phyloP scores from a whole-genome alignment of 2,329 filamentous ascomycete species.

The Pseudopithomyces chartarum region DNA sequence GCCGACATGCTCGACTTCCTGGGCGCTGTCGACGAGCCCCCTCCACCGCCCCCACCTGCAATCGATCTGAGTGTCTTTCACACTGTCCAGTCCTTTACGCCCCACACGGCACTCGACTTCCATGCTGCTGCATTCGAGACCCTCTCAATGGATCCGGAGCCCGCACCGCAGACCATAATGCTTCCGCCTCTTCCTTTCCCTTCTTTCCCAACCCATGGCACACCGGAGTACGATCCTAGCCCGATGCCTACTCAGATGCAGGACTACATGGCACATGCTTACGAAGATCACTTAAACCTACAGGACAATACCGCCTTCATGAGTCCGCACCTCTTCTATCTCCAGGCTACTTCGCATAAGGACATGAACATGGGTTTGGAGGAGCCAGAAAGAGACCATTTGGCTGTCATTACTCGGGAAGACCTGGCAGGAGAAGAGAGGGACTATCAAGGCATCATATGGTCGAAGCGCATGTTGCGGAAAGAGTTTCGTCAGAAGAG shows the following conservation, averaged over 20 bases:
- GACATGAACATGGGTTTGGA: not conserved
- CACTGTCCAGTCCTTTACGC: not conserved
- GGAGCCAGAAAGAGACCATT: not conserved
- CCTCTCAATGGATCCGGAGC: conserved; percentile 17
- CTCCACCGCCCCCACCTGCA: not conserved
- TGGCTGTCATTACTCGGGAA: conserved; percentile 28
- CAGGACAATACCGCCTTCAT: conserved; percentile 35
- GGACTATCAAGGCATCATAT: conserved; percentile 48
- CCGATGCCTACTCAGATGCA: conserved; percentile 23
- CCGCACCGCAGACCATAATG: not conserved
- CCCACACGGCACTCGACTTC: conserved; percentile 11
- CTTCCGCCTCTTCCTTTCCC: not conserved
- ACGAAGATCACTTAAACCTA: conserved; percentile 36
- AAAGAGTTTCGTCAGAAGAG: conserved; percentile 30
- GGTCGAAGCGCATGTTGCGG: conserved; percentile 37
- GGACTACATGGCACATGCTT: conserved; percentile 27
- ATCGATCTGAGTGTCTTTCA: not conserved
- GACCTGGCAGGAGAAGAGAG: conserved; percentile 40
- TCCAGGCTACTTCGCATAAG: not conserved
- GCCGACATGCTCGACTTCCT: not conserved
- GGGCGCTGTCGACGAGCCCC: not conserved
- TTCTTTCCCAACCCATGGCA: not conserved
- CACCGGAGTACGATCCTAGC: not conserved
- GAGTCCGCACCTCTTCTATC: conserved; percentile 15
- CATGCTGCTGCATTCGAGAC: conserved; percentile 16